Evolutionary conservation across 495 filamentous ascomycete genomes (phyloP).

Genomic region (Penicillium lividum): DNA sequence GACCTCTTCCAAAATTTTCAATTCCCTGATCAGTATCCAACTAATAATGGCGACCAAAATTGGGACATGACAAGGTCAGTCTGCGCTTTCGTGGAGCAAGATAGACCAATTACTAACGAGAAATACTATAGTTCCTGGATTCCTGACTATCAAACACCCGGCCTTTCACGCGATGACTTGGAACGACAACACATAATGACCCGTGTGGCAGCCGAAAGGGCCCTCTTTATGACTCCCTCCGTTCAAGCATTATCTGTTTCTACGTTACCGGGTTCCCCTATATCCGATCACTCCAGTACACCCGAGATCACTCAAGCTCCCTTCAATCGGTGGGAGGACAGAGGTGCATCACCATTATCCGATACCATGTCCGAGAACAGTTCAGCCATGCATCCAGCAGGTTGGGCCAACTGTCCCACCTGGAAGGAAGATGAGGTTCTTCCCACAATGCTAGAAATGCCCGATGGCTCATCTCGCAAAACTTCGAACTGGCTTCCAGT

Average conservation of each 20-base stretch:
- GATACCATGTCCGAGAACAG: background rate
- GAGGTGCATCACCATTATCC: slow-evolving; percentile 4
- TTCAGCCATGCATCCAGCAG: background rate
- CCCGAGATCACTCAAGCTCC: slow-evolving; percentile 21
- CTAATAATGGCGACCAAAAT: background rate
- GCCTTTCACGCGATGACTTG: slow-evolving; percentile 1
- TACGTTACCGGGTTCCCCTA: slow-evolving; percentile 18
- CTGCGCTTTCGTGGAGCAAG: background rate
- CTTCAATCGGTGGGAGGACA: slow-evolving; percentile 23
- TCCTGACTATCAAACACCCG: slow-evolving; percentile 2
- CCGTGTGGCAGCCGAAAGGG: slow-evolving; percentile 35
- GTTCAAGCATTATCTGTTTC: slow-evolving; percentile 4
- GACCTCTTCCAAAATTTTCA: background rate
- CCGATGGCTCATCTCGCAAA: slow-evolving; percentile 37
- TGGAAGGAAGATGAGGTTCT: slow-evolving; percentile 16
- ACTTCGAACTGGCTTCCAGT: slow-evolving; percentile 43
- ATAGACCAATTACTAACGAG: background rate
- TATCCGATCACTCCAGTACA: slow-evolving; percentile 28
- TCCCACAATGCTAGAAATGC: slow-evolving; percentile 40
- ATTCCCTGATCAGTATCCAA: slow-evolving; percentile 1
- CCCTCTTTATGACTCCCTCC: slow-evolving; percentile 37
- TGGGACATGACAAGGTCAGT: background rate
- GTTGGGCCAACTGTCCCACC: slow-evolving; percentile 1
- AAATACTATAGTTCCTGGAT: background rate
- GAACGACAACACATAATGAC: slow-evolving; percentile 21